Base-by-base conservation (phyloP, 306 rosid genomes). In the Lupinus albus region DNA sequence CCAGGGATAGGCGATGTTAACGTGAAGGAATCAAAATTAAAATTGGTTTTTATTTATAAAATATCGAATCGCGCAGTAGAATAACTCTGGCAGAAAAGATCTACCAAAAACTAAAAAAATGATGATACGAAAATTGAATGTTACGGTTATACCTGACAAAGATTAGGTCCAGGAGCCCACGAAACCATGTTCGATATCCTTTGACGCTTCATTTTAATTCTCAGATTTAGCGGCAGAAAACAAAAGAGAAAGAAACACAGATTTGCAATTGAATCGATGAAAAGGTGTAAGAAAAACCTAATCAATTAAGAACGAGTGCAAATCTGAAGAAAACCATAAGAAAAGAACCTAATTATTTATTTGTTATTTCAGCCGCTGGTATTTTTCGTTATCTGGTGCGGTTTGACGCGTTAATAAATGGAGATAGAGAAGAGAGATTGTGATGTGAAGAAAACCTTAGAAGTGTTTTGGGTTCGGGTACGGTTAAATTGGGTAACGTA, bases 81-180 rank as follows among this genome's bases (percentile, higher is more conserved):
- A 48, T 16, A 67, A 67, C 64, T 42, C 25, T 5, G 41, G 51
- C 3, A 35, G 33, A 72, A 58, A 56, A 74, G 78, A 20, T 45
- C 52, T 17, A 35, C 11, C 18, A 25, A 0, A 16, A 3, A 1
- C 2, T 16, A 25, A 15, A 39, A 51, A 20, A 15, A 63, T 32
- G 79, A 61, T 72, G 61, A 62, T 66, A 62, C 64, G 51, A 67
- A 84, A 72, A 74, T 2, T 57, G 86, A 74, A 76, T 57, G 60
- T 46, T 51, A 60, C 54, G 35, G 61, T 72, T 86, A 84, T 91
- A 91, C 96, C 96, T 88, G 96, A 86, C 88, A 78, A 77, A 88
- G 89, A 79, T 74, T 57, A 64, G 78, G 67, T 75, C 76, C 84
- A 61, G 78, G 61, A 81, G 93, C 89, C 96, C 96, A 88, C 61